Evolutionary conservation across 2,329 filamentous ascomycete species (phyloP), one percentile per base, ranked within the genome.

Genomic region (Hymenoscyphus scutula): DNA sequence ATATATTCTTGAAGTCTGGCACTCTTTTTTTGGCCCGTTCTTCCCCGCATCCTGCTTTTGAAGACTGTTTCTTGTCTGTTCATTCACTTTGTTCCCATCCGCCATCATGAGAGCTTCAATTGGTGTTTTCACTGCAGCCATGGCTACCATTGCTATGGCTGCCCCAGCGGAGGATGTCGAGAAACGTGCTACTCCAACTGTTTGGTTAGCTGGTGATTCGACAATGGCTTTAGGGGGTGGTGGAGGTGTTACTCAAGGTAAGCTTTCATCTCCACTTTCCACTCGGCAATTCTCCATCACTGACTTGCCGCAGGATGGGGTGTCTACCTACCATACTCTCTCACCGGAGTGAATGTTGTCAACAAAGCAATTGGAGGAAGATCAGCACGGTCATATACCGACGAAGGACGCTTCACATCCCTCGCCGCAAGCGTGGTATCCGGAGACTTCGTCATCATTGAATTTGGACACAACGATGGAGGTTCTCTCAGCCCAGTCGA

Each of bases 381-480:
- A 57, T 87, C 83, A 29, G 86, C 88, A 1, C 82, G 88, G 55
- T 89, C 85, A 25, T 91, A 81, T 75, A 87, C 82, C 1, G 81
- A 84, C 56, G 88, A 91, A 75, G 84, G 83, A 8, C 84, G 84
- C 15, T 91, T 90, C 76, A 74, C 79, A 17, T 78, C 78, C 0
- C 82, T 90, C 59, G 80, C 82, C 55, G 74, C 79, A 34, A 70
- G 27, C 67, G 81, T 70, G 15, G 60, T 66, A 5, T 34, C 67
- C 13, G 71, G 71, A 11, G 71, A 72, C 59, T 80, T 78, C 23
- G 86, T 89, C 29, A 77, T 89, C 53, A 77, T 89, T 29, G 80
- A 70, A 41, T 72, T 90, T 69, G 88, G 88, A 0, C 88, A 90
- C 77, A 91, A 91, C 69, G 88, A 90, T 67, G 88, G 86, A 25